A percentile compares a stretch with the other conserved stretches of the same genome.
phyloP scores from a whole-genome alignment of 2,329 filamentous ascomycete species.

The Alternaria triticina region DNA sequence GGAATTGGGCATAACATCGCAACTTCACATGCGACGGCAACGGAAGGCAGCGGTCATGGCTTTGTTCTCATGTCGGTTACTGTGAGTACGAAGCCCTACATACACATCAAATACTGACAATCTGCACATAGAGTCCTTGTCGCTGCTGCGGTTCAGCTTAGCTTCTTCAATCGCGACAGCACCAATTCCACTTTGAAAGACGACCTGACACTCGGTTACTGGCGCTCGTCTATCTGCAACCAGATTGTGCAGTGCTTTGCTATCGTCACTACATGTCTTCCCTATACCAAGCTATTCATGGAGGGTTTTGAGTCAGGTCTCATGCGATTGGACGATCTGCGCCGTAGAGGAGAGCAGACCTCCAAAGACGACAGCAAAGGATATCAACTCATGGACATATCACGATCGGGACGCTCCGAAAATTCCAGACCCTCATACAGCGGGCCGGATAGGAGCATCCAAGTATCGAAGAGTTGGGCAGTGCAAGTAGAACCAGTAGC shows the following conservation, averaged over 20 bases:
- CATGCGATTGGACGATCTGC: conserved; percentile 28
- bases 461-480: conserved; percentile 20
- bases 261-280: conserved; percentile 36
- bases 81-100: conserved; percentile 12
- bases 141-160: conserved; percentile 22
- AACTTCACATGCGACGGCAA: conserved; percentile 18
- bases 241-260: conserved; percentile 32
- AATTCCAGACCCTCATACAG: not conserved
- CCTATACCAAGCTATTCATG: conserved; percentile 39
- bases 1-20: conserved; percentile 22
- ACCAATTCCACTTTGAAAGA: conserved; percentile 7
- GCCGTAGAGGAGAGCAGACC: conserved; percentile 17
- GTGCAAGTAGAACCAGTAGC: conserved; percentile 15
- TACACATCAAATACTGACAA: not conserved
- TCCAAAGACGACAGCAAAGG: conserved; percentile 16
- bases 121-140: conserved; percentile 15
- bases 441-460: conserved; percentile 7
- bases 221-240: conserved; percentile 32
- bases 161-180: conserved; percentile 22
- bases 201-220: conserved; percentile 37
- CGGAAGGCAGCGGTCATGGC: conserved; percentile 26
- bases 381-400: conserved; percentile 26
- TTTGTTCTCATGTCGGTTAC: conserved; percentile 25
- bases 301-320: conserved; percentile 35
- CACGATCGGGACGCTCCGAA: conserved; percentile 7